Evolutionary conservation across 2,329 filamentous ascomycete genomes (phyloP), one percentile per base, ranked within the genome.

Genomic region (Rhynchosporium agropyri): DNA sequence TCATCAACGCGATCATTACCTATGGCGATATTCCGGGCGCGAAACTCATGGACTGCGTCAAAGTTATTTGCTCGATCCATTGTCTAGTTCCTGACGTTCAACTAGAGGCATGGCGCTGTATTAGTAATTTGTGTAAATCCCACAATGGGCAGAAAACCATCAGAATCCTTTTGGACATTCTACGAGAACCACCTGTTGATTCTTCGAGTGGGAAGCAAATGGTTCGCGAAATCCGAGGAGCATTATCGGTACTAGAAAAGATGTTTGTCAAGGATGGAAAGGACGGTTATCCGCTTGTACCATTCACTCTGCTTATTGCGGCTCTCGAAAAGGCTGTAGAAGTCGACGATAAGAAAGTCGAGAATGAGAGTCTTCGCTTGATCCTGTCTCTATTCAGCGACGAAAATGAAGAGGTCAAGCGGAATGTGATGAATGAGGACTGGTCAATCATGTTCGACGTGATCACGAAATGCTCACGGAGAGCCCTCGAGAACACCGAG

Each of bases 91-190:
- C 79, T 12, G 79, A 77, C 51, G 79, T 90, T 10, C 79, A 84
- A 63, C 84, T 87, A 65, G 81, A 84, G 46, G 83, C 89, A 3
- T 92, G 89, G 89, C 84, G 85, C 65, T 88, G 87, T 0, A 79
- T 92, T 38, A 81, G 83, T 71, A 89, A 91, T 67, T 79, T 93
- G 0, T 88, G 88, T 77, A 86, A 81, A 70, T 92, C 89, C 1
- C 89, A 92, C 72, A 85, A 91, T 67, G 89, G 89, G 26, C 87
- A 90, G 66, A 84, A 84, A 42, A 87, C 88, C 1, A 81, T 92
- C 51, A 81, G 85, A 60, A 83, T 88, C 29, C 76, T 91, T 28
- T 78, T 91, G 38, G 83, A 88, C 61, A 83, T 88, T 12, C 76
- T 89, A 29, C 80, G 81, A 48, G 79, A 80, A 59, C 78, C 82